Conservation (phyloP, 345 rosid genomes). For the Populus euphratica region DNA sequence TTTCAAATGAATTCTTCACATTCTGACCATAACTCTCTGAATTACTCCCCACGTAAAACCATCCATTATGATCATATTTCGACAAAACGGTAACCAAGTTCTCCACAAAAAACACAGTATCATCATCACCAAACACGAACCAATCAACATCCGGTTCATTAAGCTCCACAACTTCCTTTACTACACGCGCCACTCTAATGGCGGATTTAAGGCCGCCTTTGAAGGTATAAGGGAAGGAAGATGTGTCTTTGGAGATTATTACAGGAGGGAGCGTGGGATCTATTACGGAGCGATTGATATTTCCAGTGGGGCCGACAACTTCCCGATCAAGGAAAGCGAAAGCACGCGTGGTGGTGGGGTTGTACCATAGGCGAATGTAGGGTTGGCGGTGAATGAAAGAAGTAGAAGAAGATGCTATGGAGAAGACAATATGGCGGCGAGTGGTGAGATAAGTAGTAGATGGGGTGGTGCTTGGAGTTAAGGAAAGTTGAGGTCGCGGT, state of each 20-base stretch:
- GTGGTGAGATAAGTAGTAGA: constrained; percentile 19
- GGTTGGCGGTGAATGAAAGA: constrained; percentile 59
- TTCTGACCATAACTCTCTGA: constrained; percentile 87
- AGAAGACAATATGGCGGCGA: constrained; percentile 60
- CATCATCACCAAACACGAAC: constrained; percentile 95
- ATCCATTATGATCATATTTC: constrained; percentile 65
- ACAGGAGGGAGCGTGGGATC: constrained; percentile 55
- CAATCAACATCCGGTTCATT: constrained; percentile 60
- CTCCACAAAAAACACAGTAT: constrained; percentile 80
- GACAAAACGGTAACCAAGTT: constrained; percentile 66
- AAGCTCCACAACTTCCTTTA: constrained; percentile 70
- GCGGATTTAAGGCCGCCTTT: constrained; percentile 76
- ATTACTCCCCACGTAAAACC: constrained; percentile 77
- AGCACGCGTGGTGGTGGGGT: constrained; percentile 60
- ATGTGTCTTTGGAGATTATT: constrained; percentile 53
- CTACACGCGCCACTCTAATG: constrained; percentile 77
- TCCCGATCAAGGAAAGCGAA: constrained; percentile 60
- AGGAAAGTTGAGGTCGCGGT: constrained; percentile 25
- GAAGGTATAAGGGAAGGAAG: constrained; percentile 67
- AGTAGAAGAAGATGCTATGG: constrained; percentile 64
- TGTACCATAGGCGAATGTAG: constrained; percentile 73
- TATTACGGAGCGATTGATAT: neutral
- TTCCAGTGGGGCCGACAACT: constrained; percentile 3
- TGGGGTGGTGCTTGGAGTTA: constrained; percentile 17
- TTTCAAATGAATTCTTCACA: constrained; percentile 65